Conservation (phyloP, 768 basidiomycete genomes). For the Crassisporium funariophilum region DNA sequence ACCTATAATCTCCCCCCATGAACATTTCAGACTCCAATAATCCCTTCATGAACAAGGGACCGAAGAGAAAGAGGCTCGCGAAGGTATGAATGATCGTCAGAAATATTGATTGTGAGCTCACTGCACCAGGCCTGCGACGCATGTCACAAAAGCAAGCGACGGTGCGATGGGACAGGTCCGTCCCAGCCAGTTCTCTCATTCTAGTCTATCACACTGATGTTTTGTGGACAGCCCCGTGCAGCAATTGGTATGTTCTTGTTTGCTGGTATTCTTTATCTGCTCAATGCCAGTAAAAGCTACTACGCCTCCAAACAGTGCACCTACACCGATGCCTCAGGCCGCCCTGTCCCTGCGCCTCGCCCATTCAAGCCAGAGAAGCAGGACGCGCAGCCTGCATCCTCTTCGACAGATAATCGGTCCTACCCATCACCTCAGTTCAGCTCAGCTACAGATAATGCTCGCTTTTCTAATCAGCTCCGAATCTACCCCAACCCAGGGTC, state of each 20-base stretch:
- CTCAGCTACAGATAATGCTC: slow-evolving; percentile 18
- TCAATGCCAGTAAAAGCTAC: slow-evolving; percentile 47
- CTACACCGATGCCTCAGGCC: slow-evolving; percentile 79
- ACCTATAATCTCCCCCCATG: slow-evolving; percentile 25
- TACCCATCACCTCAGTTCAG: slow-evolving; percentile 21
- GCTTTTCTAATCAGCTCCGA: slow-evolving; percentile 27
- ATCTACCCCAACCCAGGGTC: slow-evolving; percentile 23
- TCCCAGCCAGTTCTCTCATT: slow-evolving; percentile 14
- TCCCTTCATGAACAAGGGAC: slow-evolving; percentile 46
- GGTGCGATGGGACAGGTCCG: slow-evolving; percentile 81
- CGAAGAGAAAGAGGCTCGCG: slow-evolving; percentile 57
- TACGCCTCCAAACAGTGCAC: slow-evolving; percentile 82
- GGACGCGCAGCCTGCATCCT: slow-evolving; percentile 28
- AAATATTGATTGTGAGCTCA: slow-evolving; percentile 9
- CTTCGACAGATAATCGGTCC: slow-evolving; percentile 23
- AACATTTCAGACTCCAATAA: slow-evolving; percentile 29
- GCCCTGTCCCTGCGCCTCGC: slow-evolving; percentile 74
- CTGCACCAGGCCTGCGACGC: slow-evolving; percentile 68
- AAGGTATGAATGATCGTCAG: slow-evolving; percentile 36
- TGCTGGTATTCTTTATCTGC: slow-evolving; percentile 7
- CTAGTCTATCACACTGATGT: slow-evolving; percentile 13
- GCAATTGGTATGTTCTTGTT: slow-evolving; percentile 64
- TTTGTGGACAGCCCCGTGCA: slow-evolving; percentile 63
- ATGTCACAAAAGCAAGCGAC: slow-evolving; percentile 83
- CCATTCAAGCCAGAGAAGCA: slow-evolving; percentile 47